A percentile compares a stretch with the other conserved stretches of the same genome.
Conservation (phyloP, 345 rosid genomes). For the Eucalyptus erythrocorys region DNA sequence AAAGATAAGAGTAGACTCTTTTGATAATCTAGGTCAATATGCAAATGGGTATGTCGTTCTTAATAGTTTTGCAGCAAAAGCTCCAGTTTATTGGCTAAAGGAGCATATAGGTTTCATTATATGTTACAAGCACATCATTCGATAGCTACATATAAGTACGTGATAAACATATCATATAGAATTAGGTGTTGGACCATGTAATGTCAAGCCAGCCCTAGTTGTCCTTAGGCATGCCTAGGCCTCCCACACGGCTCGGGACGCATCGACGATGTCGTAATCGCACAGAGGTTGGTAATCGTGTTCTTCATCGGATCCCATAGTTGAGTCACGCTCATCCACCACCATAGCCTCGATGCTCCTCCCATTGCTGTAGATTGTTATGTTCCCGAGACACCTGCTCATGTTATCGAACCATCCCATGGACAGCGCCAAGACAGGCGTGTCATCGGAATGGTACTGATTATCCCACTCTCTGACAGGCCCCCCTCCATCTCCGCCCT, state of each 20-base stretch:
- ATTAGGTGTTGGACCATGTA: neutral
- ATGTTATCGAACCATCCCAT: conserved; percentile 7
- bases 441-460: neutral
- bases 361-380: conserved; percentile 2
- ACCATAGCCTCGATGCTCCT: neutral
- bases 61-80: neutral
- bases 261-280: neutral
- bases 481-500: conserved; percentile 3
- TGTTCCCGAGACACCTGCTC: conserved; percentile 1
- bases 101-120: accelerated
- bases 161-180: neutral
- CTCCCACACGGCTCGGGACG: neutral
- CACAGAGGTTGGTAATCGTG: neutral
- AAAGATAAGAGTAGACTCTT: neutral
- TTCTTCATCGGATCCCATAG: neutral
- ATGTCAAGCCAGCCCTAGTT: neutral
- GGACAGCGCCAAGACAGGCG: conserved; percentile 5
- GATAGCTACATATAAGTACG: accelerated
- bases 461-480: conserved; percentile 7
- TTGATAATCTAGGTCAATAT: neutral
- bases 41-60: neutral
- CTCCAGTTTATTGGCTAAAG: neutral
- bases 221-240: neutral
- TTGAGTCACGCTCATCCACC: conserved; percentile 1
- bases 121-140: neutral